These are phyloP conservation scores for Papiliotrema terrestris DNA, from an alignment of 1,284 basidiomycete genomes.

Conservation along the genomic window DNA sequence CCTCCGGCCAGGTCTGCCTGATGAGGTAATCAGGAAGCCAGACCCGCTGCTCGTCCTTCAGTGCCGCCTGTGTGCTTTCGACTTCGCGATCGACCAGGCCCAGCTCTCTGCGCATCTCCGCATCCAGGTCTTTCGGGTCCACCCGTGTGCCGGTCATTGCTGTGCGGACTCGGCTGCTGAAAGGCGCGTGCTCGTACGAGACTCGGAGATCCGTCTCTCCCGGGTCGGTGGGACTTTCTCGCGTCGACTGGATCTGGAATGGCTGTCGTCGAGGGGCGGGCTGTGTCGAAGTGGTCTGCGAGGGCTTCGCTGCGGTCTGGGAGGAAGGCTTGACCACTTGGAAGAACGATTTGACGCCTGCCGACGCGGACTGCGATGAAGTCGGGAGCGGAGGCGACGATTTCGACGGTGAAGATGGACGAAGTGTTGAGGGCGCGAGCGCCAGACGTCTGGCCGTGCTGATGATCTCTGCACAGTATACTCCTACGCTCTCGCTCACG, in stretches of 20 bases:
- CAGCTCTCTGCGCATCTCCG: constrained; percentile 10
- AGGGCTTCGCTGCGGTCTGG: background rate
- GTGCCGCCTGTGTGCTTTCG: background rate
- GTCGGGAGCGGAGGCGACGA: background rate
- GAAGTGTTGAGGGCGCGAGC: background rate
- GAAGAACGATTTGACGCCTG: constrained; percentile 20
- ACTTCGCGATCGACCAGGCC: constrained; percentile 26
- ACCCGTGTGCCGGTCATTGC: constrained; percentile 39
- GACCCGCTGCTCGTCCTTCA: constrained; percentile 6
- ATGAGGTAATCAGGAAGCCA: constrained; percentile 22
- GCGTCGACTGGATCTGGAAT: constrained; percentile 27
- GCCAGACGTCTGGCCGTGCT: constrained; percentile 21
- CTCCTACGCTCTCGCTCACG: constrained; percentile 30
- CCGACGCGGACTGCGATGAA: constrained; percentile 5
- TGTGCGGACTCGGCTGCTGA: constrained; percentile 22
- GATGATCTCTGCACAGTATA: constrained; percentile 35
- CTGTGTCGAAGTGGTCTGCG: background rate
- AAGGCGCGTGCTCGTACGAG: constrained; percentile 23
- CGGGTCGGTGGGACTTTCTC: constrained; percentile 29
- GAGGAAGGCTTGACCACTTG: background rate
- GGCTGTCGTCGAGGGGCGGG: background rate
- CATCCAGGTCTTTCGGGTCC: constrained; percentile 23
- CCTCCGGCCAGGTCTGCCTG: constrained; percentile 8
- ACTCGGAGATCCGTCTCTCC: constrained; percentile 38
- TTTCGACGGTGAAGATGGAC: too few relatives aligned